Conservation (phyloP, 768 basidiomycete species). For the Vararia minispora region DNA sequence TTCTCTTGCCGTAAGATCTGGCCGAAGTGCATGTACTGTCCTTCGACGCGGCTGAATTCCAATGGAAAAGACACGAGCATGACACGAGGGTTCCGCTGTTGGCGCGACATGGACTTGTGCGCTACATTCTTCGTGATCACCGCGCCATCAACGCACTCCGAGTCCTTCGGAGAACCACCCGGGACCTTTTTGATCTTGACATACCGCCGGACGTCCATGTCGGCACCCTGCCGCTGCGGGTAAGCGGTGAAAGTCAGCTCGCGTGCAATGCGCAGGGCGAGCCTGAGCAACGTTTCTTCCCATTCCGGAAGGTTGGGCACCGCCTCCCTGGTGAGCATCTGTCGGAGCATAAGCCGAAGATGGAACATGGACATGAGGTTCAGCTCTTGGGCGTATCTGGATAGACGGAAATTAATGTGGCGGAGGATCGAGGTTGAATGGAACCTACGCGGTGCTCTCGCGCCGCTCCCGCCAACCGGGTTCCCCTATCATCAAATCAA, state of each 20-base stretch:
- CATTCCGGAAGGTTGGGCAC: slow-evolving; percentile 81
- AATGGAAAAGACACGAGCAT: slow-evolving; percentile 95
- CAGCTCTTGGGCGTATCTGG: slow-evolving; percentile 73
- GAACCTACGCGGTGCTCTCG: slow-evolving; percentile 79
- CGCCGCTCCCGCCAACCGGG: slow-evolving; percentile 79
- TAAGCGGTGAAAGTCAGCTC: slow-evolving; percentile 69
- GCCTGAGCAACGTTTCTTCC: slow-evolving; percentile 72
- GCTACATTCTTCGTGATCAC: slow-evolving; percentile 98
- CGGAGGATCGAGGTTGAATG: neutral
- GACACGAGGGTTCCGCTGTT: slow-evolving; percentile 76
- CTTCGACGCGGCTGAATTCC: slow-evolving; percentile 87
- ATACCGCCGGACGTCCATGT: slow-evolving; percentile 90
- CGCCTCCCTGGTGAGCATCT: slow-evolving; percentile 74
- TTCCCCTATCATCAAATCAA: slow-evolving; percentile 42
- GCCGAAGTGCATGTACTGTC: slow-evolving; percentile 88
- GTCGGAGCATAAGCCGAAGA: slow-evolving; percentile 81
- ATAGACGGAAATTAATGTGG: neutral
- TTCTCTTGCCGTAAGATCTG: slow-evolving; percentile 88
- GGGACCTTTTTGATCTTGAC: slow-evolving; percentile 99
- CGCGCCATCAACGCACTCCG: slow-evolving; percentile 93
- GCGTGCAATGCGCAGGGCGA: slow-evolving; percentile 79
- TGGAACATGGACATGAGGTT: slow-evolving; percentile 83
- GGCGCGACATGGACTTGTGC: slow-evolving; percentile 87
- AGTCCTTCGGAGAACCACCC: slow-evolving; percentile 83
- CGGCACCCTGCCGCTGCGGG: slow-evolving; percentile 72